These are phyloP conservation scores for Tirmania nivea DNA, from an alignment of 495 filamentous ascomycete genomes.

Conservation along the genomic window DNA sequence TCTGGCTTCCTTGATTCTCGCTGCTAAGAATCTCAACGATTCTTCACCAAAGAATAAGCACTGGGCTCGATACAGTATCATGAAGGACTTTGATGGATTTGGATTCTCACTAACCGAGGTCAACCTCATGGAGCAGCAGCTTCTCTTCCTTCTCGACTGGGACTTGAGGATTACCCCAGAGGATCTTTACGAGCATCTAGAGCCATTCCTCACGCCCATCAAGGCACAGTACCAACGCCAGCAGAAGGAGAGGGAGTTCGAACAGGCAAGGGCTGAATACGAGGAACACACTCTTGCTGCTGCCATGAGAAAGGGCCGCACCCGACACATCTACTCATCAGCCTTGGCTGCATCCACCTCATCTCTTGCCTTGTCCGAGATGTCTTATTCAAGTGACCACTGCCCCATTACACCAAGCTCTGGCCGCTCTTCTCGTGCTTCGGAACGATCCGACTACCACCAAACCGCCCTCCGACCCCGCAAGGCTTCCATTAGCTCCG, in stretches of 20 bases:
- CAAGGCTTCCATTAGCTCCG: background rate
- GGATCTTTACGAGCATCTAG: conserved; percentile 70
- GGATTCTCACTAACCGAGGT: conserved; percentile 87
- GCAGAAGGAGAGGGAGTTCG: conserved; percentile 25
- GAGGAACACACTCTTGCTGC: conserved; percentile 10
- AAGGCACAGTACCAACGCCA: conserved; percentile 24
- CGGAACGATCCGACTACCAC: conserved; percentile 13
- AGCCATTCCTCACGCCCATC: conserved; percentile 73
- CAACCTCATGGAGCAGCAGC: conserved; percentile 96
- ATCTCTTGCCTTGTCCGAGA: background rate
- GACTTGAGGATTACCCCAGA: conserved; percentile 63
- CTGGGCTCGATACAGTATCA: conserved; percentile 76
- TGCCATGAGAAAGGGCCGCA: background rate
- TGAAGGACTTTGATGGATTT: conserved; percentile 57
- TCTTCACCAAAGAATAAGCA: conserved; percentile 99
- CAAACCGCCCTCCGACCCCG: conserved; percentile 1
- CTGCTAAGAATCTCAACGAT: conserved; percentile 63
- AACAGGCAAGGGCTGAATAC: background rate
- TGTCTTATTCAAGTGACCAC: background rate
- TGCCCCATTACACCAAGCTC: background rate
- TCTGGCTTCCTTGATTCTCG: conserved; percentile 56
- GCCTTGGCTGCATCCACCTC: background rate
- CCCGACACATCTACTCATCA: background rate
- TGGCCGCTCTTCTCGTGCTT: conserved; percentile 16
- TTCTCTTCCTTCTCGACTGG: conserved; percentile 84